phyloP scores from a whole-genome alignment of 1,284 basidiomycete genomes.

The Heimioporus retisporus region DNA sequence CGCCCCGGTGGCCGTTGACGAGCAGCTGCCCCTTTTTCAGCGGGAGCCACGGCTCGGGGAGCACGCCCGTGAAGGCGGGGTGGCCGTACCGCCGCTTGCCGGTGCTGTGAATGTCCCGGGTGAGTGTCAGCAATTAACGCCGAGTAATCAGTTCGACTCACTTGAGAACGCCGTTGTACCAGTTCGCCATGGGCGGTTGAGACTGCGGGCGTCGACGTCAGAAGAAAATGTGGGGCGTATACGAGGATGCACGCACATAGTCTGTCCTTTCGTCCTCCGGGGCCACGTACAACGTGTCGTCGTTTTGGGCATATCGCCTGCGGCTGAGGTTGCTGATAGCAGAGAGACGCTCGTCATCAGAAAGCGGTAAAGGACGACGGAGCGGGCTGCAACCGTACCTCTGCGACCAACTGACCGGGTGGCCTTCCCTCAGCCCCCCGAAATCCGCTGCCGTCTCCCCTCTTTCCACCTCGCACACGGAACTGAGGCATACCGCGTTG shows the following conservation, averaged over 20 bases:
- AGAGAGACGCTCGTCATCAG: conserved; percentile 10
- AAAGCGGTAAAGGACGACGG: too few species aligned
- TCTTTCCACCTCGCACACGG: conserved; percentile 88
- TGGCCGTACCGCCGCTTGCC: conserved; percentile 92
- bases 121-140: too few species aligned
- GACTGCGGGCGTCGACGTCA: conserved; percentile 59
- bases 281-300: conserved; percentile 95
- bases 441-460: conserved; percentile 88
- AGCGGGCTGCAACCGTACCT: too few species aligned
- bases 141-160: conserved; percentile 44
- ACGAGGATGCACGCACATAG: conserved; percentile 61
- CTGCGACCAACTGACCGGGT: conserved; percentile 88
- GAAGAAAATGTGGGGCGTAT: too few species aligned
- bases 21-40: conserved; percentile 83
- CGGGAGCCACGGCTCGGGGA: conserved; percentile 94
- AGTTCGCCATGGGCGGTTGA: conserved; percentile 95
- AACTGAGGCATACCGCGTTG: conserved; percentile 86
- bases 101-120: conserved; percentile 58
- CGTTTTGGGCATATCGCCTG: conserved; percentile 90
- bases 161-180: conserved; percentile 94
- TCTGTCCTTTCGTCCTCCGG: conserved; percentile 92
- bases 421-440: conserved; percentile 75
- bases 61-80: conserved; percentile 88
- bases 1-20: conserved; percentile 58
- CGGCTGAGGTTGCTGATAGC: conserved; percentile 79